Evolutionary conservation across 371 early-diverging fungal species (phyloP).

Genomic region (Syncephalastrum racemosum): DNA sequence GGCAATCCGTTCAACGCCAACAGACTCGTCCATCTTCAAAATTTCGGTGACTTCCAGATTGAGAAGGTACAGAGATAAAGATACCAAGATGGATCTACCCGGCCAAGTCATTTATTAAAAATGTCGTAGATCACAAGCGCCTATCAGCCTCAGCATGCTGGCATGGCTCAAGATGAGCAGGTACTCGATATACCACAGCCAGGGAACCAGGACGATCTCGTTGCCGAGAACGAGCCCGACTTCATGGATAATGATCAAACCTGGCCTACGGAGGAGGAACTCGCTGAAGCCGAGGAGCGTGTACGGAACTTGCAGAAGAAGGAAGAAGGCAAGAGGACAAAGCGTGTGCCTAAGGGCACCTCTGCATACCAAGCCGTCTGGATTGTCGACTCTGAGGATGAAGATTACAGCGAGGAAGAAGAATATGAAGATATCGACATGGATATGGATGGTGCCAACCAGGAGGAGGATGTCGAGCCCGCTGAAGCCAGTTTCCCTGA

Average conservation of each 20-base stretch:
- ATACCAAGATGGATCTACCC: background rate
- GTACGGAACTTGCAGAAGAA: constrained; percentile 35
- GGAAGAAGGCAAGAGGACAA: constrained; percentile 17
- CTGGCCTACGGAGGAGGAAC: constrained; percentile 97
- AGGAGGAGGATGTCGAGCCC: constrained; percentile 37
- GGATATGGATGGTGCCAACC: constrained; percentile 42
- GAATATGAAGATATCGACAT: constrained; percentile 51
- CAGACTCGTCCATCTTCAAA: constrained; percentile 86
- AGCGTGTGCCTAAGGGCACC: constrained; percentile 92
- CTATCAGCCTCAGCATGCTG: constrained; percentile 15
- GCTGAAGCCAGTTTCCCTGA: constrained; percentile 31
- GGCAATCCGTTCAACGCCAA: constrained; percentile 84
- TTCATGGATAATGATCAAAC: constrained; percentile 92
- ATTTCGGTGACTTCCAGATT: constrained; percentile 91
- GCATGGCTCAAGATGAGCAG: constrained; percentile 48
- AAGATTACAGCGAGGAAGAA: constrained; percentile 62
- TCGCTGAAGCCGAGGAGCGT: constrained; percentile 72
- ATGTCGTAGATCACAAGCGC: constrained; percentile 30
- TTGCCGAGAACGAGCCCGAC: constrained; percentile 87
- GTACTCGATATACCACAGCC: constrained; percentile 66
- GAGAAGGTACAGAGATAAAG: constrained; percentile 49
- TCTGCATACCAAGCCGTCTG: constrained; percentile 97
- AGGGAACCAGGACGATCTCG: constrained; percentile 70
- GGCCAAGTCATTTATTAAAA: background rate
- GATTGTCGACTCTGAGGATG: constrained; percentile 84